Base-by-base conservation (phyloP, 208 protist species). In the Crithidia acanthocephali region DNA sequence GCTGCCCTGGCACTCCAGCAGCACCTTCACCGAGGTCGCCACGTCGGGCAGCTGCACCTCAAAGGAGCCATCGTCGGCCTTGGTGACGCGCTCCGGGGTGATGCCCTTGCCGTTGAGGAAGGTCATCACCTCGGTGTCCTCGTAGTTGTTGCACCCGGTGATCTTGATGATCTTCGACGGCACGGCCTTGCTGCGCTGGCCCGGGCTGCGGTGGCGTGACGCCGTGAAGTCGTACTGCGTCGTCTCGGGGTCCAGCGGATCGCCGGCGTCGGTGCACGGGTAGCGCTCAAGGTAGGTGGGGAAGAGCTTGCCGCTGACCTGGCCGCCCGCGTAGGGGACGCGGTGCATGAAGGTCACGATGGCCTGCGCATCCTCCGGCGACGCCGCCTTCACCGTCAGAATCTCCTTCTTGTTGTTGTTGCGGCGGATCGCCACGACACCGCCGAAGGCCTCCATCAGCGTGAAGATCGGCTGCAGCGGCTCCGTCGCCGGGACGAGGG, bases 331-430 rank as follows among this genome's bases (percentile, higher is more conserved):
- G 69, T 87, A 93, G 11, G 92, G 92, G 13, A 95, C 81, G 59
- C 88, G 87, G 51, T 90, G 85, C 47, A 95, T 71, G 77, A 82
- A 84, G 64, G 86, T 80, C 44, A 89, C 82, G 59, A 93, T 81
- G 45, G 76, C 78, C 32, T 94, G 86, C 25, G 92, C 88, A 60
- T 97, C 89, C 55, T 91, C 83, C 22, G 80, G 74, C 11, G 86
- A 92, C 57, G 86, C 83, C 74, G 91, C 91, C 85, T 97, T 97
- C 22, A 95, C 86, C 1, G 89, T 93, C 9, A 95, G 61, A 58
- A 97, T 97, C 33, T 94, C 86, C 73, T 87, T 88, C 73, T 94
- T 93, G 67, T 93, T 90, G 63, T 94, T 87, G 76, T 94, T 97
- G 62, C 92, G 87, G 45, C 92, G 92, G 30, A 97, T 93, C 27